Percentiles rank a stretch among this genome's conserved stretches.
Conservation (phyloP, 176 grass and related monocot species). For the Musa acuminata region DNA sequence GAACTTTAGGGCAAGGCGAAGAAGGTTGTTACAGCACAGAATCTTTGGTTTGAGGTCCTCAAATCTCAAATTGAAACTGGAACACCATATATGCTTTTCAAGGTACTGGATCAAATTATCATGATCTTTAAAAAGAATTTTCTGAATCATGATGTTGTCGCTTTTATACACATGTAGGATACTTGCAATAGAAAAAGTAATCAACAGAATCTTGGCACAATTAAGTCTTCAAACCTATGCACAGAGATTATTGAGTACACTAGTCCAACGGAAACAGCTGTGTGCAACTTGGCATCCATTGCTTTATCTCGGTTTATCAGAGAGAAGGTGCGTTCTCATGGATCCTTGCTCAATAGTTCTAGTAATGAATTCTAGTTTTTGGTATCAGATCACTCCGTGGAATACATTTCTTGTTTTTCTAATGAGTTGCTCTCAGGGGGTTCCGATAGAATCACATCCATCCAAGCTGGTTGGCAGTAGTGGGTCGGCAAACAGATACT, state of each 20-base stretch:
- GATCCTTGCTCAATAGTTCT: neutral
- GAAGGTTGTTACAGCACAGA: conserved; percentile 75
- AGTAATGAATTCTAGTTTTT: neutral
- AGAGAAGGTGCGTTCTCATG: conserved; percentile 63
- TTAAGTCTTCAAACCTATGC: conserved; percentile 95
- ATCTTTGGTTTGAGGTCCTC: conserved; percentile 95
- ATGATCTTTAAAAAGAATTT: neutral
- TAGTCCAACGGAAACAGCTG: conserved; percentile 81
- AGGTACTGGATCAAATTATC: conserved; percentile 36
- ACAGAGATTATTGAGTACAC: conserved; percentile 97
- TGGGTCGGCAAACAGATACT: conserved; percentile 76
- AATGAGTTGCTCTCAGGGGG: conserved; percentile 37
- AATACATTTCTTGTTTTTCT: neutral
- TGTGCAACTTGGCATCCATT: conserved; percentile 94
- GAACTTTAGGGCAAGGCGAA: conserved; percentile 80
- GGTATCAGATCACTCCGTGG: neutral
- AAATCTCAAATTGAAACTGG: conserved; percentile 98
- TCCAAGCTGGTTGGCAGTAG: conserved; percentile 82
- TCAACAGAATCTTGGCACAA: conserved; percentile 94
- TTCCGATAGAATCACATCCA: conserved; percentile 91
- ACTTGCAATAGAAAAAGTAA: conserved; percentile 98
- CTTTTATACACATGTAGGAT: conserved; percentile 45
- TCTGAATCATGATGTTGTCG: conserved; percentile 1
- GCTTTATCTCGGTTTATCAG: conserved; percentile 94
- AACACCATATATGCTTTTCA: conserved; percentile 98